Conservation (phyloP, 2,329 filamentous ascomycete species). For the Tolypocladium endophyticum region DNA sequence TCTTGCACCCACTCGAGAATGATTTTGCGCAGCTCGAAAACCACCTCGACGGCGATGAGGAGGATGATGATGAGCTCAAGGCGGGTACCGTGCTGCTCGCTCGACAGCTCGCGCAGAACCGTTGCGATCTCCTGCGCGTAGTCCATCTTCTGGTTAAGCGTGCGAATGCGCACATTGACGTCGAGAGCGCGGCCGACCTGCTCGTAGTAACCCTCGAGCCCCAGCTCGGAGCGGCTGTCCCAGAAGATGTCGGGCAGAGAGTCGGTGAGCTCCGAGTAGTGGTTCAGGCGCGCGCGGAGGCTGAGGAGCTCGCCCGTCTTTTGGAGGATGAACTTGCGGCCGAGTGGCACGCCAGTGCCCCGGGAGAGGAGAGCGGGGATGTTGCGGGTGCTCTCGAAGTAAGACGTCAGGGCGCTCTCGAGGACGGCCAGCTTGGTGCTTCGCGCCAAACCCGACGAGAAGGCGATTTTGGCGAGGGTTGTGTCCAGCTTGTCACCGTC, state of each 20-base stretch:
- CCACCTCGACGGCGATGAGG: constrained; percentile 84
- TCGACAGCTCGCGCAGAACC: constrained; percentile 77
- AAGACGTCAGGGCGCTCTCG: constrained; percentile 69
- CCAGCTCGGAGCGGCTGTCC: constrained; percentile 82
- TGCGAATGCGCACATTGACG: constrained; percentile 81
- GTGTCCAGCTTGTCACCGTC: constrained; percentile 39
- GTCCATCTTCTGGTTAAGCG: constrained; percentile 94
- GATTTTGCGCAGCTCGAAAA: constrained; percentile 70
- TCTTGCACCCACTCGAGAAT: constrained; percentile 47
- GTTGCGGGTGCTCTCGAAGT: constrained; percentile 75
- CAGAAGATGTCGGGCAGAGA: constrained; percentile 93
- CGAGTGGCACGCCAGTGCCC: constrained; percentile 33
- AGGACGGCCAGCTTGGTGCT: constrained; percentile 91
- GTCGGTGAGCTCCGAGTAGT: constrained; percentile 94
- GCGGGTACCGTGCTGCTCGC: constrained; percentile 78
- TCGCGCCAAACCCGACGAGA: constrained; percentile 85
- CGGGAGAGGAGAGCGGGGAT: constrained; percentile 71
- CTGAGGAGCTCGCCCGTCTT: constrained; percentile 89
- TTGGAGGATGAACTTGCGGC: constrained; percentile 70
- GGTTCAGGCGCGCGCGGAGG: constrained; percentile 84
- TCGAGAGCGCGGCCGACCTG: constrained; percentile 84
- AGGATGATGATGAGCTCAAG: constrained; percentile 95
- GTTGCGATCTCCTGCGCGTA: constrained; percentile 93
- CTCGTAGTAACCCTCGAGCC: constrained; percentile 90
- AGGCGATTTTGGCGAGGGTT: constrained; percentile 87